Base-by-base conservation (phyloP, 805 yeast genomes). In the Wickerhamomyces kurtzmanii region DNA sequence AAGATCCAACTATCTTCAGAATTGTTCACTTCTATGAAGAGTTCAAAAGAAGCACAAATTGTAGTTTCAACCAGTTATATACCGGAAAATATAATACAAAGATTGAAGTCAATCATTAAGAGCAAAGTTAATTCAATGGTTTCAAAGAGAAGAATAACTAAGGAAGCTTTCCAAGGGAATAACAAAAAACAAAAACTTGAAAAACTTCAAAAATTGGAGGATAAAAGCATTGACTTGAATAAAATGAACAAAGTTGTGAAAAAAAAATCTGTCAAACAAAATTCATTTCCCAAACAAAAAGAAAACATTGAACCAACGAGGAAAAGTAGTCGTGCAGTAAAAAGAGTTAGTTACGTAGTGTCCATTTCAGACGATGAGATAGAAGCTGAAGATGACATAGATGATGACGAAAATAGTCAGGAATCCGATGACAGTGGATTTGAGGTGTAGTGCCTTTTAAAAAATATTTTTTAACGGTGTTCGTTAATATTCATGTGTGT, bases 1-100 rank as follows among this genome's bases (percentile, higher is more conserved):
- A 80, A 77, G 41, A 50, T 80, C 12, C 68, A 71, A 12, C 49
- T 85, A 12, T 77, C 89, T 1, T 53, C 63, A n/a, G 95, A 85
- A 44, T 47, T 82, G 7, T 84, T 67, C 51, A 55, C 62, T n/a
- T 71, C 81, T 2, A 71, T 79, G 62, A 57, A 59, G 7, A 59
- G 68, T n/a, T 46, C 68, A 3, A 54, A 59, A 11, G 78, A 73
- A 34, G 78, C 84, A 3, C 79, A 74, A 34, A 53, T 49, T 10
- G 57, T 75, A 13, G 65, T 75, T 1, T 59, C 71, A 4, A 70
- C 58, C 12, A 64, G 71, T 3, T 83, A 64, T 40, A 60, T 83
- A 20, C 64, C 74, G 2, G 76, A 72, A 11, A 43, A 44, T 1
- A 41, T 68, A 15, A 48, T 64, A 18, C 53, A 53, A 20, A 56